Evolutionary conservation across 148 eudicot genomes (phyloP).

Genomic region (Tetragonia tetragonoides): DNA sequence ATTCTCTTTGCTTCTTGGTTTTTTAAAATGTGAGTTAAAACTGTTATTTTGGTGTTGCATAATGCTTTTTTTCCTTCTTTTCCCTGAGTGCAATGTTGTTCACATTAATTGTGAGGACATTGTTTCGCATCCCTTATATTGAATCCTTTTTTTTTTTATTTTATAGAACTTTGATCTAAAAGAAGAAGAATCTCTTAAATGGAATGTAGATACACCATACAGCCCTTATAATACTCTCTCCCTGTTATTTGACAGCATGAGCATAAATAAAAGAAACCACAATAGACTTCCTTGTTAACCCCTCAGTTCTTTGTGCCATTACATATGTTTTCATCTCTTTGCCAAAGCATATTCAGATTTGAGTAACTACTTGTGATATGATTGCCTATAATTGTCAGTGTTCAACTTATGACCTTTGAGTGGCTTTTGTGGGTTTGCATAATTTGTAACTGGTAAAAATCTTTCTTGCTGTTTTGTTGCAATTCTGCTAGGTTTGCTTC

Average conservation of each 20-base stretch:
- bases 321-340: background rate
- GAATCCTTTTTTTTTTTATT: too few species aligned
- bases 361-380: background rate
- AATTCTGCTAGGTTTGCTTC: constrained; percentile 56
- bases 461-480: background rate
- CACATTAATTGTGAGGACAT: too few species aligned
- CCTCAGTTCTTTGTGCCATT: too few species aligned
- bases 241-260: background rate
- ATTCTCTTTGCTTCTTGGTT: too few species aligned
- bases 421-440: background rate
- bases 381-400: background rate
- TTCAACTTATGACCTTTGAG: background rate
- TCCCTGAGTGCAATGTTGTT: too few species aligned
- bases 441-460: background rate
- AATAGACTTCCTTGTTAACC: background rate
- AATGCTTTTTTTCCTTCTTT: too few species aligned
- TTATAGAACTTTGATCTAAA: too few species aligned
- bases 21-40: too few species aligned
- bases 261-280: background rate
- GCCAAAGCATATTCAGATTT: background rate
- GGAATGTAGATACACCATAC: background rate
- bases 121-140: too few species aligned
- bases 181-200: too few species aligned
- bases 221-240: background rate
- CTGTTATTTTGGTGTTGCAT: too few species aligned